Evolutionary conservation across 306 rosid genomes (phyloP).

Genomic region (Albizia julibrissin): DNA sequence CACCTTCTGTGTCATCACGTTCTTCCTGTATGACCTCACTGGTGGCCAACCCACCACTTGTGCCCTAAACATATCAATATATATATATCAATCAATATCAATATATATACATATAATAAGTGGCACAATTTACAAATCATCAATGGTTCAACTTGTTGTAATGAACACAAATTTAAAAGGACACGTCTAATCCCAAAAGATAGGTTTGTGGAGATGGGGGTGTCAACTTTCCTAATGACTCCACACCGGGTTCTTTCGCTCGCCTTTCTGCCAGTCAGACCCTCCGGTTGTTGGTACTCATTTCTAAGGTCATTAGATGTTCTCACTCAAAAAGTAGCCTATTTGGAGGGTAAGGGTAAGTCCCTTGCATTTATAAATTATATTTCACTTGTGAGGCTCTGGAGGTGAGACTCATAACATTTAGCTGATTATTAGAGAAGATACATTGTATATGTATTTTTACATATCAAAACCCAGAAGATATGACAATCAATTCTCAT

Average conservation of each 20-base stretch:
- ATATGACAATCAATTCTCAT: not conserved
- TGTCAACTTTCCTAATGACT: too few relatives aligned
- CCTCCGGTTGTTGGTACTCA: not conserved
- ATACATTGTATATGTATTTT: not conserved
- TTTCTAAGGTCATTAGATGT: too few relatives aligned
- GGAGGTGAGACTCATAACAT: not conserved
- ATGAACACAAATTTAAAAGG: not conserved
- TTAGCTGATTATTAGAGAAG: not conserved
- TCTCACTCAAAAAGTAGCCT: not conserved
- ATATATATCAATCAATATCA: not conserved
- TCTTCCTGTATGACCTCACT: constrained; percentile 95
- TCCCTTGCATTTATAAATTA: not conserved
- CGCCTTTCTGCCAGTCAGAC: too few relatives aligned
- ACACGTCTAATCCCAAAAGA: not conserved
- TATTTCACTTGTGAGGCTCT: too few relatives aligned
- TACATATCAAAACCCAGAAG: not conserved
- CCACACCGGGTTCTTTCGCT: not conserved
- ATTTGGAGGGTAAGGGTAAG: too few relatives aligned
- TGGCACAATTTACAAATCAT: not conserved
- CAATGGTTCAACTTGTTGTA: not conserved
- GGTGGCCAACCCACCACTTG: constrained; percentile 99
- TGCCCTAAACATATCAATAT: constrained; percentile 58
- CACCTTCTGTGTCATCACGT: constrained; percentile 76
- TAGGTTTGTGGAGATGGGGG: too few relatives aligned
- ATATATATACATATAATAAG: not conserved